These are phyloP conservation scores for Bertia moriformis DNA, from an alignment of 2,329 filamentous ascomycete genomes.

Conservation along the genomic window DNA sequence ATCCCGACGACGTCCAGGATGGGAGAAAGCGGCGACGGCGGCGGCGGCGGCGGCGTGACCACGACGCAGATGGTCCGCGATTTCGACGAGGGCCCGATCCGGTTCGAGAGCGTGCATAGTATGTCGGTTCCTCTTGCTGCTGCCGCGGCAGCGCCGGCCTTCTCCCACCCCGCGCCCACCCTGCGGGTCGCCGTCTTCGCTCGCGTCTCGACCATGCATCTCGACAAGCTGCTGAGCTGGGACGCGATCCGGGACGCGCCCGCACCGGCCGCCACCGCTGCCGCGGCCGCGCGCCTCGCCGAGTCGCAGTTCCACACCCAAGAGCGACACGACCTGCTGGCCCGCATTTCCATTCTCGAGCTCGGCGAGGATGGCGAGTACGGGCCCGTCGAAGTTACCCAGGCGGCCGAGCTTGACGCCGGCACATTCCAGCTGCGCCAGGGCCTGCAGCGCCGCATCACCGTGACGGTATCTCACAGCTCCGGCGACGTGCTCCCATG, in stretches of 20 bases:
- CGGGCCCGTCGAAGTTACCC: slow-evolving; percentile 79
- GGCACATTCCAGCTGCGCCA: slow-evolving; percentile 92
- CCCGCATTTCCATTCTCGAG: slow-evolving; percentile 76
- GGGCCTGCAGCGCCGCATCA: slow-evolving; percentile 76
- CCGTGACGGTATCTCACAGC: slow-evolving; percentile 78
- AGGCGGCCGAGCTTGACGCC: slow-evolving; percentile 68
- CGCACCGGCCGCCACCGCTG: slow-evolving; percentile 37
- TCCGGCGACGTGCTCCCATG: slow-evolving; percentile 79
- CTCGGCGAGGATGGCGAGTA: slow-evolving; percentile 85
- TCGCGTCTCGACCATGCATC: slow-evolving; percentile 78
- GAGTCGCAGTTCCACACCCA: slow-evolving; percentile 88
- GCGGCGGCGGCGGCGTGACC: slow-evolving; percentile 81
- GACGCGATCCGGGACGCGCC: slow-evolving; percentile 90
- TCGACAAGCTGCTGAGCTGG: slow-evolving; percentile 96
- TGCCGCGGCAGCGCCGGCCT: too few relatives aligned
- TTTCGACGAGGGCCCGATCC: slow-evolving; percentile 82
- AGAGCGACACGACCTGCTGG: slow-evolving; percentile 85
- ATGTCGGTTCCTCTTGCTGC: slow-evolving; percentile 87
- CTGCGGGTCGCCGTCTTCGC: slow-evolving; percentile 85
- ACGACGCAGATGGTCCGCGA: slow-evolving; percentile 88
- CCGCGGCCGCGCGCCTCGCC: slow-evolving; percentile 56
- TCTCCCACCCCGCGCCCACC: slow-evolving; percentile 58
- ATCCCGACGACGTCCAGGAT: slow-evolving; percentile 76
- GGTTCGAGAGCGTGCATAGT: slow-evolving; percentile 94
- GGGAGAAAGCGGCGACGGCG: too few relatives aligned